Conservation (phyloP, 1,284 basidiomycete species). For the Austroboletus rostrupii region DNA sequence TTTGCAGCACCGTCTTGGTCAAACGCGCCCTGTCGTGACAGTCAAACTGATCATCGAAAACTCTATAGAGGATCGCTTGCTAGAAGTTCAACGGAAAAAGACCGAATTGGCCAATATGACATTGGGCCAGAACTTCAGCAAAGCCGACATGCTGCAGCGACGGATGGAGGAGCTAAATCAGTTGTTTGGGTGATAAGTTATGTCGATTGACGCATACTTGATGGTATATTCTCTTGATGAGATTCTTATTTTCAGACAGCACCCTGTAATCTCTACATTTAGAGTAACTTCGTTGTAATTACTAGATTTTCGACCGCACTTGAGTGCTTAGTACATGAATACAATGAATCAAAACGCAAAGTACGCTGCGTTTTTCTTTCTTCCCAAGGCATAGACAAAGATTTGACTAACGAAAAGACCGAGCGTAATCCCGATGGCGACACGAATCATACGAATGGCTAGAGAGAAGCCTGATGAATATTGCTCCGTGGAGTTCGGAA, state of each 20-base stretch:
- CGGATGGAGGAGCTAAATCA: conserved; percentile 80
- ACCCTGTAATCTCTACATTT: conserved; percentile 30
- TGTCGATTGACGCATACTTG: conserved; percentile 13
- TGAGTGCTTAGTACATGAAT: not conserved
- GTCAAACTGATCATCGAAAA: conserved; percentile 91
- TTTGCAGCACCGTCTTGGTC: conserved; percentile 83
- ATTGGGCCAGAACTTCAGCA: conserved; percentile 75
- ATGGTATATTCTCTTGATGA: conserved; percentile 12
- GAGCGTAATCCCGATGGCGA: conserved; percentile 83
- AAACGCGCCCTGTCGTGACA: conserved; percentile 86
- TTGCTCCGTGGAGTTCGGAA: conserved; percentile 55
- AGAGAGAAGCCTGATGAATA: conserved; percentile 67
- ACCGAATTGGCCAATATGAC: conserved; percentile 90
- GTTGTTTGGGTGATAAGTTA: conserved; percentile 51
- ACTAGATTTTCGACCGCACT: conserved; percentile 16
- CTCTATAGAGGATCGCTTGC: conserved; percentile 85
- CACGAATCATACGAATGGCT: conserved; percentile 76
- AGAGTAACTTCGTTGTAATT: conserved; percentile 29
- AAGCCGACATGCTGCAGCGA: conserved; percentile 78
- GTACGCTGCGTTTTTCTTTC: conserved; percentile 67
- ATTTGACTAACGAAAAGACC: conserved; percentile 80
- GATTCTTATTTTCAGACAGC: conserved; percentile 22
- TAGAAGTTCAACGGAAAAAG: conserved; percentile 94
- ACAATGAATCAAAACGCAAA: conserved; percentile 61
- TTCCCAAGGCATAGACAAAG: conserved; percentile 72